Conservation (phyloP, 2,329 filamentous ascomycete species). For the Pseudogymnoascus sp. region DNA sequence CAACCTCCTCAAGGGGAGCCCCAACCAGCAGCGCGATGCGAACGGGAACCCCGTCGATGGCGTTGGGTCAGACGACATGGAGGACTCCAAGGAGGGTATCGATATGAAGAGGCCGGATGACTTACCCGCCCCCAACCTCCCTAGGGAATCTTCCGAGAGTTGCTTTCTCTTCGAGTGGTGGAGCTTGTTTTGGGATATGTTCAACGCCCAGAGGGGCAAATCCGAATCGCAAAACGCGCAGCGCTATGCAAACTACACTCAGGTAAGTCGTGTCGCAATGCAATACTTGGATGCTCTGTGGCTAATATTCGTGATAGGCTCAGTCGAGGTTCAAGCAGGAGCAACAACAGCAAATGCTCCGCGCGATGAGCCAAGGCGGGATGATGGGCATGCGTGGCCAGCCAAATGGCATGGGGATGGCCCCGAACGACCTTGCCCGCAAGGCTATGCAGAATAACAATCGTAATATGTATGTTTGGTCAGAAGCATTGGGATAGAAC, state of each 20-base stretch:
- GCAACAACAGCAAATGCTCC: slow-evolving; percentile 67
- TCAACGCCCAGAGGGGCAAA: slow-evolving; percentile 68
- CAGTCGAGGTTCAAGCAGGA: slow-evolving; percentile 66
- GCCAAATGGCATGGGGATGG: slow-evolving; percentile 52
- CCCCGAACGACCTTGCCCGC: slow-evolving; percentile 56
- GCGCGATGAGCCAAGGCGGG: slow-evolving; percentile 54
- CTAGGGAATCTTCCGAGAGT: slow-evolving; percentile 54
- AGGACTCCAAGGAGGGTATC: slow-evolving; percentile 71
- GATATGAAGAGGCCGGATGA: slow-evolving; percentile 69
- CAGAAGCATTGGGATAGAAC: not conserved
- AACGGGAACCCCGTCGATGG: slow-evolving; percentile 60
- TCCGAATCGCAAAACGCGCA: slow-evolving; percentile 52
- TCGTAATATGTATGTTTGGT: slow-evolving; percentile 52
- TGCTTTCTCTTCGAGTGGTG: slow-evolving; percentile 98
- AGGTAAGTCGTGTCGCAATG: slow-evolving; percentile 47
- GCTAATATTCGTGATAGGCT: slow-evolving; percentile 37
- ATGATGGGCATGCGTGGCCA: slow-evolving; percentile 66
- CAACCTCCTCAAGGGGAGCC: slow-evolving; percentile 59
- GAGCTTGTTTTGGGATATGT: slow-evolving; percentile 94
- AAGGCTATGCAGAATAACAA: slow-evolving; percentile 68
- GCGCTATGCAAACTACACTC: slow-evolving; percentile 73
- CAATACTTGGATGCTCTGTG: slow-evolving; percentile 11
- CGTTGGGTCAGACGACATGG: slow-evolving; percentile 62
- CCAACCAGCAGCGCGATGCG: slow-evolving; percentile 56
- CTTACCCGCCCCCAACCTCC: slow-evolving; percentile 65